phyloP scores from a whole-genome alignment of 1,284 basidiomycete genomes.

The Microbotryum violaceum region DNA sequence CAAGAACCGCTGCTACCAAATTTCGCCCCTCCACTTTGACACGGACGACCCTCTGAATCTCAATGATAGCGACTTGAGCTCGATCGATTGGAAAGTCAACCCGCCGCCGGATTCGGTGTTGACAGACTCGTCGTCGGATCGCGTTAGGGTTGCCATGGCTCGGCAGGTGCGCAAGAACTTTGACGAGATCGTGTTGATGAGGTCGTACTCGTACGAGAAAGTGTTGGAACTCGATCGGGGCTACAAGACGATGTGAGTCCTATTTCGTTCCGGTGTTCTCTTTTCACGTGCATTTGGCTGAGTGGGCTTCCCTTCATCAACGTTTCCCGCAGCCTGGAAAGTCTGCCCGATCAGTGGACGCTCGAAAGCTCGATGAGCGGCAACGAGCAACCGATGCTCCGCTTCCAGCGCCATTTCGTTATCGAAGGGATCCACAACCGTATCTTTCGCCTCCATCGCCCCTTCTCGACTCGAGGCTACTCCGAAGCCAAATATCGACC shows the following conservation, averaged over 20 bases:
- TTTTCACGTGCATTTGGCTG: conserved; percentile 6
- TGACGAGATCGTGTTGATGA: conserved; percentile 22
- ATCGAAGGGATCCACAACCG: conserved; percentile 31
- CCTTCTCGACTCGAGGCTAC: conserved; percentile 16
- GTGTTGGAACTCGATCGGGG: conserved; percentile 30
- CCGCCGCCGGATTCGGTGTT: conserved; percentile 23
- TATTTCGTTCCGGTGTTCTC: no score
- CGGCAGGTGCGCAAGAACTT: conserved; percentile 30
- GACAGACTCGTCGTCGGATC: conserved; percentile 30
- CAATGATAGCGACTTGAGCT: conserved; percentile 28
- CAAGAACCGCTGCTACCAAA: conserved; percentile 22
- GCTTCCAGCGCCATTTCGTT: conserved; percentile 31
- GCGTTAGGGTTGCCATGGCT: conserved; percentile 28
- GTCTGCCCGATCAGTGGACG: conserved; percentile 29
- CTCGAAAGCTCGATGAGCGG: conserved; percentile 21
- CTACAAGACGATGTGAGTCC: conserved; percentile 7
- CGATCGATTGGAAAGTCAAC: conserved; percentile 12
- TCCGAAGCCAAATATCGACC: conserved; percentile 23
- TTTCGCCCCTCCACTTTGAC: conserved; percentile 28
- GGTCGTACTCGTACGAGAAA: conserved; percentile 17
- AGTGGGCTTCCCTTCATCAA: background rate
- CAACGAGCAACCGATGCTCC: conserved; percentile 28
- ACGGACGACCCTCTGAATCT: conserved; percentile 32
- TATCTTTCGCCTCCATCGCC: conserved; percentile 30
- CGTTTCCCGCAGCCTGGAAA: conserved; percentile 8